phyloP scores from a whole-genome alignment of 23 red algal species.

The Cyanidioschyzon merolae region DNA sequence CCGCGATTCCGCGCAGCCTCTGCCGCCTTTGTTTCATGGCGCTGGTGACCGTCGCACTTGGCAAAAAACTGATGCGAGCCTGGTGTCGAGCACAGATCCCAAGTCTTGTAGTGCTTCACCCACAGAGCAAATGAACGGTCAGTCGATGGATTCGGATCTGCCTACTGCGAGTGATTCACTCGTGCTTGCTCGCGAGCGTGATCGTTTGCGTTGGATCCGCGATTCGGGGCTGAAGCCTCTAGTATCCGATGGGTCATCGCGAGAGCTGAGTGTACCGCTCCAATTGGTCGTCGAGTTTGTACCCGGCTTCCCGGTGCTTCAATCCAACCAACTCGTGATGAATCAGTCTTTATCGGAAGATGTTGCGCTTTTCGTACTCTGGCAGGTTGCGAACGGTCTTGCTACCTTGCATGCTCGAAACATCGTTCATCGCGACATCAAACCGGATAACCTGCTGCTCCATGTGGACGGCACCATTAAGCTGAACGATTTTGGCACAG shows the following conservation, averaged over 20 bases:
- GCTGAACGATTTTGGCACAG: slow-evolving; percentile 81
- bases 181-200: neutral
- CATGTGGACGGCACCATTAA: slow-evolving; percentile 77
- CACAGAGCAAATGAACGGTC: neutral
- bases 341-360: slow-evolving; percentile 47
- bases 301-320: neutral
- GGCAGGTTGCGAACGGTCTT: slow-evolving; percentile 62
- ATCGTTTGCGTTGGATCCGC: neutral
- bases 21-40: neutral
- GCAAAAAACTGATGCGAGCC: neutral
- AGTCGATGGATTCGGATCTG: neutral
- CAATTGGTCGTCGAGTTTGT: neutral
- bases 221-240: neutral
- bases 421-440: slow-evolving; percentile 90
- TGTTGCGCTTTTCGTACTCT: slow-evolving; percentile 61
- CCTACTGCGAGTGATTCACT: neutral
- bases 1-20: neutral
- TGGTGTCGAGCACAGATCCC: neutral
- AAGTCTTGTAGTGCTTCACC: neutral
- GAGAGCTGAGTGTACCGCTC: neutral
- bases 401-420: slow-evolving; percentile 73
- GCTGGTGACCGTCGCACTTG: neutral
- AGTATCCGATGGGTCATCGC: neutral
- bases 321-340: neutral
- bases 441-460: slow-evolving; percentile 94